Evolutionary conservation across 257 asterid genomes (phyloP).

Genomic region (Prunella vulgaris): DNA sequence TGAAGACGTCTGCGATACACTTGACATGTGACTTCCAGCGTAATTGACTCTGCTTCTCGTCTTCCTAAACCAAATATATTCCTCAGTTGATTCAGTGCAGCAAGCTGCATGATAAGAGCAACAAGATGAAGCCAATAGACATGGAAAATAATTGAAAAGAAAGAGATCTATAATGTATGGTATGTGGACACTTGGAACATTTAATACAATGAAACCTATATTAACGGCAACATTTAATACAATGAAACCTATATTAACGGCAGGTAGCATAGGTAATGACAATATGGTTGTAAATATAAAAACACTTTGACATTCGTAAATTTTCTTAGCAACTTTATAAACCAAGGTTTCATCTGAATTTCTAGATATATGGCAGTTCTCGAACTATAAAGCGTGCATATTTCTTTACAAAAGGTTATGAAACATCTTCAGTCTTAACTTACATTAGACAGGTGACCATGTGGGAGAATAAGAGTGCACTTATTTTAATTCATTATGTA

Average conservation of each 20-base stretch:
- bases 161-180: background rate
- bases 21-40: slow-evolving; percentile 69
- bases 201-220: background rate
- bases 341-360: background rate
- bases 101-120: slow-evolving; percentile 52
- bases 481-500: background rate
- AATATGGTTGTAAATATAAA: slow-evolving; percentile 2
- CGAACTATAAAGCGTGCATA: background rate
- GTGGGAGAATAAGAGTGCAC: background rate
- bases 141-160: background rate
- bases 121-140: slow-evolving; percentile 21
- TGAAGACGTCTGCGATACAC: slow-evolving; percentile 87
- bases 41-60: slow-evolving; percentile 80
- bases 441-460: background rate
- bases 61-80: slow-evolving; percentile 89
- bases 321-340: background rate
- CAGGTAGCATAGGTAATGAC: slow-evolving; percentile 4
- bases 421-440: background rate
- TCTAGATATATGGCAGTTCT: background rate
- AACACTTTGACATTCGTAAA: background rate
- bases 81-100: slow-evolving; percentile 75
- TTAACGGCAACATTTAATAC: background rate
- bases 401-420: background rate
- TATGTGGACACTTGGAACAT: background rate
- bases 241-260: background rate